phyloP scores from a whole-genome alignment of 768 basidiomycete genomes.

The Tylopilus cervinicoccineus region DNA sequence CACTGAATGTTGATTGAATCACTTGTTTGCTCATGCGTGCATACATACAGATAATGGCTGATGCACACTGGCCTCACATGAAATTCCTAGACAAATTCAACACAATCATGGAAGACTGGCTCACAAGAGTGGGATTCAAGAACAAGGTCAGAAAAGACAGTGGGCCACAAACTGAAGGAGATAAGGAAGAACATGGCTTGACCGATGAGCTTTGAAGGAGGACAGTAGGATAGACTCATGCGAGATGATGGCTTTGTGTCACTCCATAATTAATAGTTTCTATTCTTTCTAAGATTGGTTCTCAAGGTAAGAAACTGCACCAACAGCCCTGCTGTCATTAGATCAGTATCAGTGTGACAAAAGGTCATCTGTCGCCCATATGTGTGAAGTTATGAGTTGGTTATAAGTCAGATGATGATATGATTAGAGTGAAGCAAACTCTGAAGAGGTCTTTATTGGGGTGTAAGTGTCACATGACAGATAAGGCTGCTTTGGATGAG shows the following conservation, averaged over 20 bases:
- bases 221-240: neutral
- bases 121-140: conserved; percentile 25
- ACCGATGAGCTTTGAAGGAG: conserved; percentile 18
- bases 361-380: no score
- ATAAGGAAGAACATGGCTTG: neutral
- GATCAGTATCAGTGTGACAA: no score
- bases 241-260: neutral
- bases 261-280: no score
- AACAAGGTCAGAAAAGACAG: neutral
- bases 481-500: no score
- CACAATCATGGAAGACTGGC: conserved; percentile 47
- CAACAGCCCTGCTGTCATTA: no score
- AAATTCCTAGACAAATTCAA: conserved; percentile 57
- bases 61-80: conserved; percentile 67
- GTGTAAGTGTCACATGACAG: no score
- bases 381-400: no score
- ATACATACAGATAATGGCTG: conserved; percentile 41
- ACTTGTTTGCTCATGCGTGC: conserved; percentile 33
- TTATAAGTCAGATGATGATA: no score
- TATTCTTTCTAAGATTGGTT: no score
- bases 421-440: no score
- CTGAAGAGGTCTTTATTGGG: no score
- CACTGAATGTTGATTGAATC: conserved; percentile 25
- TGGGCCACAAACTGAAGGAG: neutral
- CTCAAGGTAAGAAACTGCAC: no score